phyloP scores from a whole-genome alignment of 176 grass and related monocot species.

The Typha latifolia region DNA sequence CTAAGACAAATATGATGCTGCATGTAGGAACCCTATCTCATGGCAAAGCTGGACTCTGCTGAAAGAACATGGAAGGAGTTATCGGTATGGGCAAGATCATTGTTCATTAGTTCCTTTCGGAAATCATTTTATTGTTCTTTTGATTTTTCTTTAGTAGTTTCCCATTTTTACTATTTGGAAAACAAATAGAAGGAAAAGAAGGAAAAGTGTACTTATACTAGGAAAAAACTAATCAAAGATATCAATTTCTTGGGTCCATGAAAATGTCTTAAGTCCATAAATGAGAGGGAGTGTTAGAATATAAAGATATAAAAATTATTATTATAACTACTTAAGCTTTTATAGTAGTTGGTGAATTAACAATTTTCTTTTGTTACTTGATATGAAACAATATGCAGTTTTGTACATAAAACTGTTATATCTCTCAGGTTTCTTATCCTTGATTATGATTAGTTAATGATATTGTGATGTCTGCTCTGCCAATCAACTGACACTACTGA shows the following conservation, averaged over 20 bases:
- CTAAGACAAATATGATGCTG: conserved; percentile 7
- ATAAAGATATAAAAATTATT: too few relatives aligned
- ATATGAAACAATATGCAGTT: too few relatives aligned
- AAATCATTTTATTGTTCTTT: not conserved
- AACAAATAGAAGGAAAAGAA: not conserved
- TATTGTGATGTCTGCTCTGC: not conserved
- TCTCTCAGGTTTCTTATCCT: too few relatives aligned
- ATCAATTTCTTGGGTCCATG: too few relatives aligned
- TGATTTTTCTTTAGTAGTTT: not conserved
- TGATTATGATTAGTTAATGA: too few relatives aligned
- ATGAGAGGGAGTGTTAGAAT: too few relatives aligned
- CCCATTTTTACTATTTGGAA: not conserved
- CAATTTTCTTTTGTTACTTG: too few relatives aligned
- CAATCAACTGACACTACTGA: not conserved
- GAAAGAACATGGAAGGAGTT: conserved; percentile 88
- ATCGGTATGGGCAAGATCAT: conserved; percentile 51
- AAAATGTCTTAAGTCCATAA: too few relatives aligned
- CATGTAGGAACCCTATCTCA: conserved; percentile 69
- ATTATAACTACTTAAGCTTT: too few relatives aligned
- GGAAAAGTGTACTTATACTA: not conserved
- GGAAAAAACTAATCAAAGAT: too few relatives aligned
- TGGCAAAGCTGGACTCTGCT: conserved; percentile 77
- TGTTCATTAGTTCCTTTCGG: not conserved
- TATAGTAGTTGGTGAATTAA: too few relatives aligned
- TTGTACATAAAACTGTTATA: too few relatives aligned